Base-by-base conservation (phyloP, 148 eudicot genomes). In the Polygonum maritimum region DNA sequence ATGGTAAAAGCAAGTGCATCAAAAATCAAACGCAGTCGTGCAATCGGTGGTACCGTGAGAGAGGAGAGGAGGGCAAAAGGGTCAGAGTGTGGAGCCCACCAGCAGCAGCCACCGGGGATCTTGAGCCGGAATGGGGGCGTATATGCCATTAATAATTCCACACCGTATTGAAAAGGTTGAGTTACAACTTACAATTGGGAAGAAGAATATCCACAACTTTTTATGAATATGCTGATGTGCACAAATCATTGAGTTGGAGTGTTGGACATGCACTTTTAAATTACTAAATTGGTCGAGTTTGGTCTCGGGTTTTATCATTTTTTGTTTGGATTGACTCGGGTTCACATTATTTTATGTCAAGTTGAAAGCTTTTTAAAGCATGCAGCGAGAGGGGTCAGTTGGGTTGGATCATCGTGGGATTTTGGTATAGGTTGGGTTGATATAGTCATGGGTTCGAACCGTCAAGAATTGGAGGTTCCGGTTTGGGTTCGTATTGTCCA, bases 121-220 rank as follows among this genome's bases (percentile, higher is more conserved):
- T 33, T 65, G 40, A 65, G 41, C n/a, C 35, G 65, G 65, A 26
- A 19, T 3, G 65, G 35, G 35, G 65, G 26, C 35, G 70, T 63
- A 63, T 65, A 65, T 65, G 70, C 70, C 71, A 67, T 4, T 38
- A 67, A 36, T 67, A n/a, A 35, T 26, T 5, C 36, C 36, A 63
- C 4, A 57, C 10, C 33, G 14, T 19, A 7, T 57, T 16, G 69
- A 31, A 60, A 31, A 60, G 69, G 69, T 44, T 44, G 47, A 44
- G 47, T 44, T 44, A 44, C 45, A 41, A 60, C 19, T 35, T 14
- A 7, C n/a, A 67, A 36, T 14, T 35, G 45, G 9, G 71, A 67
- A 62, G 71, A 67, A 67, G 71, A 67, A 67, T 67, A 67, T 67
- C 35, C 71, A 67, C 41, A 14, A 60, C 44, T 67, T 67, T 38